Base-by-base conservation (phyloP, 73 alveolate species). In the Effrenium voratum region DNA sequence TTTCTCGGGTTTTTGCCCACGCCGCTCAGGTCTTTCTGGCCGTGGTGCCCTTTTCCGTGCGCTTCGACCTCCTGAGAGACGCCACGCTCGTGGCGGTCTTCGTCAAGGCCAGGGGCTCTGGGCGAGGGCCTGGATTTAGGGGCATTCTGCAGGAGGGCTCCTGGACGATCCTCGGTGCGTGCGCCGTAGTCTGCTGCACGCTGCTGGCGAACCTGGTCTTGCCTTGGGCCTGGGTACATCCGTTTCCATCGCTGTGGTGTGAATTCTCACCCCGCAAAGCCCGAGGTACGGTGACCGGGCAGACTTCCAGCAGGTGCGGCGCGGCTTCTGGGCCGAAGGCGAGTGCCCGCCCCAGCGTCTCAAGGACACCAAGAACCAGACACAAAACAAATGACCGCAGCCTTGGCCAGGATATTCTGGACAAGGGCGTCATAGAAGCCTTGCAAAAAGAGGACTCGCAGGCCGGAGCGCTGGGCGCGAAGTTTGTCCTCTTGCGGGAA, bases 281-380 rank as follows among this genome's bases (percentile, higher is more conserved):
- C 72, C 28, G 28, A 57, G 72, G 72, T 57, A 57, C 72, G 72
- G 72, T 26, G 72, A 57, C 72, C 72, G 72, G 72, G 72, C 72
- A 57, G 72, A 57, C 72, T 57, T 26, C 72, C 72, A 24, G 36
- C 34, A 57, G 0, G 72, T 57, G 0, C 72, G 72, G 28, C 72
- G 72, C 72, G 19, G 72, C 72, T 57, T 57, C 72, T 57, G 72
- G 72, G 72, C 72, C 4, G 72, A 57, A 4, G 72, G 72, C 72
- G 72, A 57, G 72, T 5, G 72, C 72, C 72, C 72, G 36, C 72
- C 72, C 34, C 72, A 26, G 28, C 32, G 72, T 57, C 72, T 57
- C 72, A 32, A 57, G 72, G 72, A 57, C 72, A 32, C n/a, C n/a
- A n/a, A n/a, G n/a, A n/a, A n/a, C n/a, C n/a, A n/a, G n/a, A n/a